Conservation (phyloP, 148 eudicot species). For the Fagopyrum tataricum region DNA sequence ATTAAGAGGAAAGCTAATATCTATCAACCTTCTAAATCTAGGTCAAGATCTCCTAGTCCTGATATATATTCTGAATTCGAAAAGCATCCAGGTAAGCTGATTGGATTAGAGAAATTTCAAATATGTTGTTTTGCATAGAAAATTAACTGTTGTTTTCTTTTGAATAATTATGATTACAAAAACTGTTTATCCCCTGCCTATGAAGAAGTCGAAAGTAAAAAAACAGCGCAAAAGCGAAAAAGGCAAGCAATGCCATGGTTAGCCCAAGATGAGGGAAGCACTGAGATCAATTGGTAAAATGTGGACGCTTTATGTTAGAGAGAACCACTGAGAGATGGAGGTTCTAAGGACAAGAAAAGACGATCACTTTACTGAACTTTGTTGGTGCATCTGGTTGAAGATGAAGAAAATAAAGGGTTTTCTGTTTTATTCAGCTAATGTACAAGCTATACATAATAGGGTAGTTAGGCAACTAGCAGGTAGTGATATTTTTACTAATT, state of each 20-base stretch:
- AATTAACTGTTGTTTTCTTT: background rate
- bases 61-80: constrained; percentile 38
- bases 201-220: background rate
- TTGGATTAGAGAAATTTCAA: too few species aligned
- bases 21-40: constrained; percentile 26
- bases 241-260: background rate
- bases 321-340: background rate
- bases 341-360: background rate
- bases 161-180: background rate
- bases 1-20: constrained; percentile 12
- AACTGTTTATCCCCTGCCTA: background rate
- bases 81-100: constrained; percentile 48
- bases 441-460: background rate
- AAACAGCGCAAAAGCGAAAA: background rate
- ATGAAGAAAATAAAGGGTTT: background rate
- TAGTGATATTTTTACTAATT: background rate
- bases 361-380: background rate
- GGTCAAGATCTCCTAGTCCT: constrained; percentile 33
- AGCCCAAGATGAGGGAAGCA: background rate
- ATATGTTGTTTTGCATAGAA: too few species aligned
- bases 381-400: background rate
- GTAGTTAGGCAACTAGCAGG: background rate
- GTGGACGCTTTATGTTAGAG: background rate
- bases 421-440: background rate
- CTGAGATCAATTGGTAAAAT: background rate